Conservation (phyloP, 768 basidiomycete species). For the Phlebiopsis flavidoalba region DNA sequence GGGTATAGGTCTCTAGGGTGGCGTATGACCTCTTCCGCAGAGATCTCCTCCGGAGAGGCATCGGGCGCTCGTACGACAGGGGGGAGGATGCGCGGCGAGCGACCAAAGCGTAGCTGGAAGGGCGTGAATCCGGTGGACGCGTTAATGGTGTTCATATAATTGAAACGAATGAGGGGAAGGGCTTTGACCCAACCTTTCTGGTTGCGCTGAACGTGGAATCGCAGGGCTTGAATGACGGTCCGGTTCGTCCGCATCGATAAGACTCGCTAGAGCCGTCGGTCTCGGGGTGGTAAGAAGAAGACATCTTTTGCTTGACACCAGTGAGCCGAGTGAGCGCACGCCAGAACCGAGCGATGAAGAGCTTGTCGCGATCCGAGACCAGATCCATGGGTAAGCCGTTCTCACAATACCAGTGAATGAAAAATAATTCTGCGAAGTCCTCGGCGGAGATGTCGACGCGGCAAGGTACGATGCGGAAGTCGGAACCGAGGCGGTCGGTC, state of each 20-base stretch:
- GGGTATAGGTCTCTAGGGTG: slow-evolving; percentile 14
- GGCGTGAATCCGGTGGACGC: slow-evolving; percentile 17
- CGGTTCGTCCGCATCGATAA: slow-evolving; percentile 16
- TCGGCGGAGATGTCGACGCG: slow-evolving; percentile 7
- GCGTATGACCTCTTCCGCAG: neutral
- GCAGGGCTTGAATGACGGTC: slow-evolving; percentile 17
- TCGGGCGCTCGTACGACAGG: slow-evolving; percentile 7
- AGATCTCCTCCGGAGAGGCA: neutral
- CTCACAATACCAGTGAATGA: slow-evolving; percentile 24
- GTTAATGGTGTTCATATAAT: slow-evolving; percentile 16
- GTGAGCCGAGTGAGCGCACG: slow-evolving; percentile 18
- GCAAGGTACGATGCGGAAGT: slow-evolving; percentile 8
- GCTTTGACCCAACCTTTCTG: slow-evolving; percentile 14
- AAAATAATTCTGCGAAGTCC: slow-evolving; percentile 18
- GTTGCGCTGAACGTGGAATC: slow-evolving; percentile 14
- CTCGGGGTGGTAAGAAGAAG: slow-evolving; percentile 30
- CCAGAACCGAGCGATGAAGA: slow-evolving; percentile 34
- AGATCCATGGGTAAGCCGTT: slow-evolving; percentile 16
- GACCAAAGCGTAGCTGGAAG: slow-evolving; percentile 18
- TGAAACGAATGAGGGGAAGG: slow-evolving; percentile 16
- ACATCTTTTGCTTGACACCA: slow-evolving; percentile 27
- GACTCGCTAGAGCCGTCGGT: slow-evolving; percentile 30
- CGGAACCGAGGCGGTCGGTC: slow-evolving; percentile 17
- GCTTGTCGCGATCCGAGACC: slow-evolving; percentile 26
- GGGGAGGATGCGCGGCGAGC: slow-evolving; percentile 14